Evolutionary conservation across 2,329 filamentous ascomycete genomes (phyloP).

Genomic region (Arthrobotrys pseudoclavata): DNA sequence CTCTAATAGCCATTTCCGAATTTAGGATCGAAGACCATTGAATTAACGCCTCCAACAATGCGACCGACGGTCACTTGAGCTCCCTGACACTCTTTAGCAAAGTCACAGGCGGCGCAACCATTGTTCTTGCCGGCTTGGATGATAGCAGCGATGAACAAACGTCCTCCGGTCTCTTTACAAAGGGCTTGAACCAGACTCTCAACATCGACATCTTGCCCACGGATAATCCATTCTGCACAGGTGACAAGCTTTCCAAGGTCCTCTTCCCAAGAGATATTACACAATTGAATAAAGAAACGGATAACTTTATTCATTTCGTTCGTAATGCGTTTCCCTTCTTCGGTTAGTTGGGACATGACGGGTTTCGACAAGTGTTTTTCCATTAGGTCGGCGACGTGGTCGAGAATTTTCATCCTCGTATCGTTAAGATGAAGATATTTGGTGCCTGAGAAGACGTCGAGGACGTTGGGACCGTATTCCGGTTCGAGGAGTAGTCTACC

Average conservation of each 20-base stretch:
- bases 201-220: neutral
- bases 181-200: neutral
- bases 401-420: neutral
- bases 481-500: neutral
- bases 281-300: neutral
- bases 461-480: neutral
- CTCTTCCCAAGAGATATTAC: neutral
- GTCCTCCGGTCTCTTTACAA: neutral
- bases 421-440: constrained; percentile 19
- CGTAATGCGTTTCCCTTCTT: neutral
- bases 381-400: neutral
- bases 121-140: neutral
- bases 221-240: neutral
- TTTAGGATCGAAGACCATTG: neutral
- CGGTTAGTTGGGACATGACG: neutral
- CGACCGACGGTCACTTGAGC: neutral
- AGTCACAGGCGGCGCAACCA: neutral
- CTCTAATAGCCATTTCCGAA: too few species aligned
- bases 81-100: neutral
- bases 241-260: neutral
- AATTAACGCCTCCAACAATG: neutral
- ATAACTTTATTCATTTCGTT: neutral
- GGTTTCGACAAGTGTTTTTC: neutral
- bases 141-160: neutral
- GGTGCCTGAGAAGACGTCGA: neutral